Base-by-base conservation (phyloP, 2,329 filamentous ascomycete species). In the Fusarium incarnatum region DNA sequence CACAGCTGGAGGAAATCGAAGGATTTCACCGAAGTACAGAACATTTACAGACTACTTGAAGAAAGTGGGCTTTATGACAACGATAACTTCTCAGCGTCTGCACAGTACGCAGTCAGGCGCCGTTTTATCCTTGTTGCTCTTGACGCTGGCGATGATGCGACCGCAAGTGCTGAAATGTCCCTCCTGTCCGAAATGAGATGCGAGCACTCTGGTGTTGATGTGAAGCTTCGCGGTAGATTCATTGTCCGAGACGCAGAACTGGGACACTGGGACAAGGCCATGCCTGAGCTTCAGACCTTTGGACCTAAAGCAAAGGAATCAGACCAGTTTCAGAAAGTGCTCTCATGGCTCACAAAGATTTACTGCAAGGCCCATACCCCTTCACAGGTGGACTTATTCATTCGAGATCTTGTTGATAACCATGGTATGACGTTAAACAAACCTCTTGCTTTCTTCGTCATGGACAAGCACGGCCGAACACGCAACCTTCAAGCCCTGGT, bases 301-400 rank as follows among this genome's bases (percentile, higher is more conserved):
- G 65, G 60, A 20, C 16, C 56, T 10, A 70, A 55, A 41, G 67
- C 72, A 34, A 59, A 69, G 15, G 56, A 63, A 12, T 56, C 69
- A 13, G 16, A 45, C 18, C 70, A 74, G 16, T 77, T 78, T 34
- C 77, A 77, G 55, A 67, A 67, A 12, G 54, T 75, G 8, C 60
- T 80, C 15, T 63, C 67, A 3, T 73, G 68, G 56, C 58, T 82
- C 4, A 84, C 83, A 5, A 80, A 80, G 45, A 64, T 76, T 9
- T 78, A 78, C 40, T 72, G 71, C 16, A 71, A 77, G 48, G 44
- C 41, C 3, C 73, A 78, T 37, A 67, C 73, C 8, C 56, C 71
- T 2, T 60, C 71, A 11, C 71, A 79, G 28, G 66, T 78, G 13
- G 78, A 81, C 8, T 32, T 30, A 2, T 73, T 79, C n/a, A 67